A percentile compares a stretch with the other conserved stretches of the same genome.
phyloP scores from a whole-genome alignment of 192 early-diverging fungal genomes.

The Chytriomyces sp. region DNA sequence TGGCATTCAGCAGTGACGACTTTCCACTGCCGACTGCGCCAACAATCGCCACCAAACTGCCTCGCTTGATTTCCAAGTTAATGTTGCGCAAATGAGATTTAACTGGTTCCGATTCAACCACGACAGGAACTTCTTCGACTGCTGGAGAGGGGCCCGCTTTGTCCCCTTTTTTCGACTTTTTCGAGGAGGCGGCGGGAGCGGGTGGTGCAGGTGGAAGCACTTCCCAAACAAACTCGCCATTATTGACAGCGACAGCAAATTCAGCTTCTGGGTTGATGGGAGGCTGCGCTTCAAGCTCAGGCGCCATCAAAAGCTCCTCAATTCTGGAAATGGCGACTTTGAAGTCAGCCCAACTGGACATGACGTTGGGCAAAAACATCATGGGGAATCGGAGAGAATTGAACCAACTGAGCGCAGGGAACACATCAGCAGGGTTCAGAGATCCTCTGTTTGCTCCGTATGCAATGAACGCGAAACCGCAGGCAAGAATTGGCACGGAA shows the following conservation, averaged over 20 bases:
- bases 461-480: constrained; percentile 47
- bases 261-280: constrained; percentile 44
- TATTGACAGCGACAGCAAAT: constrained; percentile 52
- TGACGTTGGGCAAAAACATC: constrained; percentile 58
- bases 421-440: constrained; percentile 40
- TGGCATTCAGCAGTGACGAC: constrained; percentile 61
- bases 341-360: constrained; percentile 56
- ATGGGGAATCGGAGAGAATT: constrained; percentile 51
- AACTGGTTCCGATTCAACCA: neutral
- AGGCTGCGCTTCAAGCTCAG: constrained; percentile 63
- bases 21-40: constrained; percentile 73
- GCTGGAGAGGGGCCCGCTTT: neutral
- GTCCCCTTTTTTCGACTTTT: neutral
- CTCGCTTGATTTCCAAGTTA: constrained; percentile 52
- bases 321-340: constrained; percentile 56
- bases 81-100: constrained; percentile 47
- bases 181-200: neutral
- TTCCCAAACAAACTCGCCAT: constrained; percentile 69
- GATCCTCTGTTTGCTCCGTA: constrained; percentile 42
- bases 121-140: neutral
- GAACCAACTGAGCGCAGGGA: constrained; percentile 51
- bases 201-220: constrained; percentile 35
- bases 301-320: constrained; percentile 57
- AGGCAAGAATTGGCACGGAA: constrained; percentile 51
- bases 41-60: constrained; percentile 64